Percentiles rank a stretch among this genome's conserved stretches.
Evolutionary conservation across 768 basidiomycete genomes (phyloP).

Genomic region (Trametes cinnabarina): DNA sequence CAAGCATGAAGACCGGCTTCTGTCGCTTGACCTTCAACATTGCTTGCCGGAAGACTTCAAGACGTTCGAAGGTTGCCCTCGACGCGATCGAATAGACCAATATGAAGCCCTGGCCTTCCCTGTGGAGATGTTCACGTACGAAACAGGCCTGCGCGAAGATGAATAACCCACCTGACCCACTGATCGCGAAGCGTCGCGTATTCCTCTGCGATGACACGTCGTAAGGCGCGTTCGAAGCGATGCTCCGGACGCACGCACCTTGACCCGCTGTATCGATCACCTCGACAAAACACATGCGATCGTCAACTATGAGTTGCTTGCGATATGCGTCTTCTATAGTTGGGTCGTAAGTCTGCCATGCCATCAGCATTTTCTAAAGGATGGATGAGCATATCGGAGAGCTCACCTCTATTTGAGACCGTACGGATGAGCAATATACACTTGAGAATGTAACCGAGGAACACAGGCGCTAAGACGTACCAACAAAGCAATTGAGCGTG

Average conservation of each 20-base stretch:
- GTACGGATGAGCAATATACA: conserved; percentile 6
- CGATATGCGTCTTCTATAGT: conserved; percentile 99
- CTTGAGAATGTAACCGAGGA: conserved; percentile 2
- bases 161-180: conserved; percentile 83
- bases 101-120: conserved; percentile 97
- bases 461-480: conserved; percentile 39
- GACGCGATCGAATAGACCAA: conserved; percentile 96
- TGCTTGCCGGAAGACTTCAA: conserved; percentile 86
- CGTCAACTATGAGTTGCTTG: conserved; percentile 92
- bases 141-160: conserved; percentile 10
- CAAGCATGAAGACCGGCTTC: conserved; percentile 87
- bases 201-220: conserved; percentile 64
- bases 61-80: conserved; percentile 86
- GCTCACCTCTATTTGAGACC: conserved; percentile 17
- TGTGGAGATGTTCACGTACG: conserved; percentile 32
- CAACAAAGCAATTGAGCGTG: conserved; percentile 94
- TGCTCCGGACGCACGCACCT: conserved; percentile 53
- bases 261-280: conserved; percentile 98
- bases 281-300: conserved; percentile 93
- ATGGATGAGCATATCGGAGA: neutral
- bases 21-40: conserved; percentile 86
- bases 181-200: conserved; percentile 96
- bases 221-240: conserved; percentile 17
- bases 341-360: conserved; percentile 85
- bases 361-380: conserved; percentile 4